Evolutionary conservation across 148 eudicot species (phyloP), one percentile per base, ranked within the genome.

Genomic region (Selenicereus undatus): DNA sequence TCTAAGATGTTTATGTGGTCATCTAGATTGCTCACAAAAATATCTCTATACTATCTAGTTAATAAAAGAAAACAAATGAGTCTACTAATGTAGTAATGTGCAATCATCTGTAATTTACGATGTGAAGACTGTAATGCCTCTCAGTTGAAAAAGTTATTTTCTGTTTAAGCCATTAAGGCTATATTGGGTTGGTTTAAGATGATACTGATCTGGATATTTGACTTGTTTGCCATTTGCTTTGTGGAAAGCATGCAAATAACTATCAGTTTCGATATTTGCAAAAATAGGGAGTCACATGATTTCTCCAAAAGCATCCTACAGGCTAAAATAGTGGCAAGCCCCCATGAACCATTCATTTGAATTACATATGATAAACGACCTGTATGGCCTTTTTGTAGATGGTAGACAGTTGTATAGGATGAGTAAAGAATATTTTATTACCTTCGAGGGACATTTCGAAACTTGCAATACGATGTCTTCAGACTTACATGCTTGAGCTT

Each of bases 401-500:
- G 18, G 30, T 60, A 30, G 20, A 0, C n/a, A 39, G 27, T 42
- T 72, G 75, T 52, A 22, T 64, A 7, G 68, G 29, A 22, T n/a
- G n/a, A 1, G 22, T 18, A 3, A 39, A 32, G 45, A 51, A 45
- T 29, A 43, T 74, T 39, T 81, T 71, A 43, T 21, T 73, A 48
- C 78, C 62, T 75, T 78, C 60, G 50, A 50, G 35, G 26, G 69
- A 56, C 22, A 54, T 54, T 56, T 32, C 22, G 3, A 52, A 76
- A 35, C 29, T 72, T 80, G 26, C 11, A 69, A 70, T 68, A n/a
- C 71, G 24, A 36, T 42, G 36, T 48, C 64, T 75, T 65, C 30
- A 27, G 30, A 82, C 13, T 17, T 78, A 72, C 73, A 58, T 29
- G 42, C 64, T 78, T 71, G 72, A 80, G 74, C 66, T 81, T 74